Percentiles rank a stretch among this genome's conserved stretches.
These are phyloP conservation scores for Sporothrix curviconia DNA, from an alignment of 2,329 filamentous ascomycete genomes.

Conservation along the genomic window DNA sequence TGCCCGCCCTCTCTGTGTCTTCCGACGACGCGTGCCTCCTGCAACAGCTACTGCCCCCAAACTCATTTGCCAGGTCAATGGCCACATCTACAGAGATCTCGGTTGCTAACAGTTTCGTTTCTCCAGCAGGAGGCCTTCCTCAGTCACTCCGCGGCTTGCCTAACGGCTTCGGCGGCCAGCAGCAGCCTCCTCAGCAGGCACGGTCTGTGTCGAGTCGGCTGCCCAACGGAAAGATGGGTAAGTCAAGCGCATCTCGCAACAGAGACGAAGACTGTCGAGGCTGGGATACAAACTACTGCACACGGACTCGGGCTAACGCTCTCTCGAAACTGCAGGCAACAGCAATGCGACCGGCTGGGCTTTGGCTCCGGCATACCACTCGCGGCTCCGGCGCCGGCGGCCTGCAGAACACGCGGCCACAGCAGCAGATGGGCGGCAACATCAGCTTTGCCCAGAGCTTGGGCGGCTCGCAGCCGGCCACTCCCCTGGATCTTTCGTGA, in stretches of 20 bases:
- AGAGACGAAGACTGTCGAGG: not conserved
- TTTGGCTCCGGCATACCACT: slow-evolving; percentile 58
- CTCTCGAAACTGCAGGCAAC: not conserved
- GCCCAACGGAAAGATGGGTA: slow-evolving; percentile 62
- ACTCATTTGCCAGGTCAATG: not conserved
- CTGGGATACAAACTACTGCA: not conserved
- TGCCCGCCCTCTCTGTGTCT: no score
- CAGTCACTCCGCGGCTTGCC: slow-evolving; percentile 58
- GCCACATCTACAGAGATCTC: not conserved
- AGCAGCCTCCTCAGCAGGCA: slow-evolving; percentile 42
- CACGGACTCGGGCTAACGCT: not conserved
- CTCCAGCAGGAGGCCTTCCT: slow-evolving; percentile 47
- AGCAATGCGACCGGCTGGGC: slow-evolving; percentile 52
- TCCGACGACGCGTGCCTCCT: not conserved
- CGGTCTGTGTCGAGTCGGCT: slow-evolving; percentile 52
- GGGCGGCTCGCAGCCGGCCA: slow-evolving; percentile 55
- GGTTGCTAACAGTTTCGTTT: not conserved
- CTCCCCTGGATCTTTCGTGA: slow-evolving; percentile 59
- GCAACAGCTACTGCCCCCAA: no score
- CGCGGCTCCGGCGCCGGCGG: slow-evolving; percentile 41
- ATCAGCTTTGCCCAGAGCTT: slow-evolving; percentile 62
- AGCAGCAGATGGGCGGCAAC: slow-evolving; percentile 49
- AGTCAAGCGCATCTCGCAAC: not conserved
- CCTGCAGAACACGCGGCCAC: slow-evolving; percentile 38
- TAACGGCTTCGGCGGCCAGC: slow-evolving; percentile 52